These are phyloP conservation scores for Candida manassasensis DNA, from an alignment of 805 yeast species.

Conservation along the genomic window DNA sequence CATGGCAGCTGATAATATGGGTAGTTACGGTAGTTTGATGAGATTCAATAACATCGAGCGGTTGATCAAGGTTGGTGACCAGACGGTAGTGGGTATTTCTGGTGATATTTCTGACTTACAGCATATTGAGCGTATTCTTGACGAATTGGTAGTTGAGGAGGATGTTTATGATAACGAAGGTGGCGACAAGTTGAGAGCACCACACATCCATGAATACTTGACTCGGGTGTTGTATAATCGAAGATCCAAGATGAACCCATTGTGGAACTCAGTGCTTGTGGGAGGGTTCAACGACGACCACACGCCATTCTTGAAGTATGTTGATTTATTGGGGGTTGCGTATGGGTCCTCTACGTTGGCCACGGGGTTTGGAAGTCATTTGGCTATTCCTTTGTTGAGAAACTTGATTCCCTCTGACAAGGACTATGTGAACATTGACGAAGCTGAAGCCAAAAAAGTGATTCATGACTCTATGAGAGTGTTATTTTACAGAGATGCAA, in stretches of 20 bases:
- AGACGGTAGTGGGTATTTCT: constrained; percentile 86
- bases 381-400: constrained; percentile 90
- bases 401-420: constrained; percentile 74
- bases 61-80: constrained; percentile 74
- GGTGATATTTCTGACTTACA: constrained; percentile 97
- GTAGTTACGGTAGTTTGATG: constrained; percentile 87
- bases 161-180: constrained; percentile 75
- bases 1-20: constrained; percentile 92
- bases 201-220: constrained; percentile 82
- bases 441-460: constrained; percentile 72
- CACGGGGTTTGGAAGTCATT: constrained; percentile 93
- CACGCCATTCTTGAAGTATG: constrained; percentile 72
- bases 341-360: constrained; percentile 86
- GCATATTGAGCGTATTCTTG: constrained; percentile 67
- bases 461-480: constrained; percentile 89
- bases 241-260: constrained; percentile 90
- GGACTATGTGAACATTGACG: constrained; percentile 64
- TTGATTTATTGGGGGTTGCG: constrained; percentile 87
- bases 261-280: constrained; percentile 91
- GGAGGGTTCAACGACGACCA: constrained; percentile 76
- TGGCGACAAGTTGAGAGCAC: constrained; percentile 62
- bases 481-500: constrained; percentile 91
- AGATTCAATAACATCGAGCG: constrained; percentile 85
- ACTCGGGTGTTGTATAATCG: constrained; percentile 80
- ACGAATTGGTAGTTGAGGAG: constrained; percentile 67